phyloP scores from a whole-genome alignment of 192 early-diverging fungal genomes.

The Diversispora epigaea region DNA sequence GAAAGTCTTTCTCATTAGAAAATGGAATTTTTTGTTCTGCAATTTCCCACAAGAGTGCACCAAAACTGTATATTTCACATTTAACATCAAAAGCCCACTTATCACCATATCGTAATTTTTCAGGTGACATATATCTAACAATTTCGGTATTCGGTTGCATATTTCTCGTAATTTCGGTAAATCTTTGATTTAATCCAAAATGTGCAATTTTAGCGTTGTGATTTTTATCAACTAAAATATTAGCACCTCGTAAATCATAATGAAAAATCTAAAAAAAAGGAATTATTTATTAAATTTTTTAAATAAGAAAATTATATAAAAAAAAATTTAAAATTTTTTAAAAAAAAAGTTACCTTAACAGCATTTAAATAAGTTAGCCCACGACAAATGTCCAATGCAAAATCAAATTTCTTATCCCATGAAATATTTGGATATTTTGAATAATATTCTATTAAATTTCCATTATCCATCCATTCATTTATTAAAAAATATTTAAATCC shows the following conservation, averaged over 20 bases:
- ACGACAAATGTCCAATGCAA: conserved; percentile 39
- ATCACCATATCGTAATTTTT: neutral
- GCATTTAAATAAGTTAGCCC: conserved; percentile 41
- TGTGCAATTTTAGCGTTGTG: conserved; percentile 34
- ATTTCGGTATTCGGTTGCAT: neutral
- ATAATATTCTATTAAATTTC: conserved; percentile 41
- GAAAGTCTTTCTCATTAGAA: neutral
- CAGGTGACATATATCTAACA: conserved; percentile 8
- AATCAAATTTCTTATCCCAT: conserved; percentile 35
- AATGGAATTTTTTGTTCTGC: neutral
- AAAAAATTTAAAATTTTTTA: neutral
- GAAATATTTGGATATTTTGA: conserved; percentile 19
- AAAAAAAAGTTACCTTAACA: conserved; percentile 19
- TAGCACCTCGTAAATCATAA: conserved; percentile 33
- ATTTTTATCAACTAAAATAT: neutral
- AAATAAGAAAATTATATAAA: neutral
- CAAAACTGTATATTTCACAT: conserved; percentile 2
- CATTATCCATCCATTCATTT: conserved; percentile 37
- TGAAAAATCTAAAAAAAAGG: conserved; percentile 35
- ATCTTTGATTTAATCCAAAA: conserved; percentile 34
- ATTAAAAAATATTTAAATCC: conserved; percentile 40
- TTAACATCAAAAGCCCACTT: neutral
- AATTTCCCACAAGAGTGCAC: conserved; percentile 1
- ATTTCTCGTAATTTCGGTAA: neutral
- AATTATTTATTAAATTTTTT: neutral